Base-by-base conservation (phyloP, 495 filamentous ascomycete genomes). In the Aspergillus asperescens region DNA sequence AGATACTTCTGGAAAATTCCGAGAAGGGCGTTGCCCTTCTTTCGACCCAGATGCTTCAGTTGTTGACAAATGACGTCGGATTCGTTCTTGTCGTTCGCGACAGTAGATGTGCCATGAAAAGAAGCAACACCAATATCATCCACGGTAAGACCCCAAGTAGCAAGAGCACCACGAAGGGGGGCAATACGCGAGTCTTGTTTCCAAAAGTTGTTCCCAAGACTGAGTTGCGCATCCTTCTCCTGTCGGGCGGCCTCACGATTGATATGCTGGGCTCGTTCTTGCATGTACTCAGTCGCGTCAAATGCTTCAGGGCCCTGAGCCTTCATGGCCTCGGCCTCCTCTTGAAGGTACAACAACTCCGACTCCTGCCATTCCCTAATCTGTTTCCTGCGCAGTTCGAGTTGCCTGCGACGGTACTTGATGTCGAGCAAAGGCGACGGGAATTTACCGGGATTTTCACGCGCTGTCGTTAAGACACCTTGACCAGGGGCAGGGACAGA, bases 1-100 rank as follows among this genome's bases (percentile, higher is more conserved):
- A 99, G 84, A 68, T 95, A 97, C 70, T 99, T 99, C 70, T 99
- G 93, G 87, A 97, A 99, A 67, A 99, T 92, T 72, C 93, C 93
- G 52, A 97, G 70, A 7, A 99, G 76, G 23, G 94, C 90, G 66
- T 99, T 97, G 61, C 93, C 93, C 81, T 95, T 96, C 70, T 84
- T 82, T 44, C 93, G 87, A 54, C 94, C 93, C 40, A 99, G 85
- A 67, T 99, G 94, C 60, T 81, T 84, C 71, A 99, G 78, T 74
- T 97, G 95, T 70, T 96, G 88, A 78, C 92, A 96, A 59, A 99
- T 85, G 63, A 95, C 91, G 51, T 93, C 90, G 23, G 93, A 96
- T 69, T 99, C 93, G 68, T 99, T 99, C 83, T 99, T 99, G 77
- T 99, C 93, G 64, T 99, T 99, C 49, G 93, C 93, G 53, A 94